phyloP scores from a whole-genome alignment of 2,329 filamentous ascomycete genomes.

The Nemania abortiva region DNA sequence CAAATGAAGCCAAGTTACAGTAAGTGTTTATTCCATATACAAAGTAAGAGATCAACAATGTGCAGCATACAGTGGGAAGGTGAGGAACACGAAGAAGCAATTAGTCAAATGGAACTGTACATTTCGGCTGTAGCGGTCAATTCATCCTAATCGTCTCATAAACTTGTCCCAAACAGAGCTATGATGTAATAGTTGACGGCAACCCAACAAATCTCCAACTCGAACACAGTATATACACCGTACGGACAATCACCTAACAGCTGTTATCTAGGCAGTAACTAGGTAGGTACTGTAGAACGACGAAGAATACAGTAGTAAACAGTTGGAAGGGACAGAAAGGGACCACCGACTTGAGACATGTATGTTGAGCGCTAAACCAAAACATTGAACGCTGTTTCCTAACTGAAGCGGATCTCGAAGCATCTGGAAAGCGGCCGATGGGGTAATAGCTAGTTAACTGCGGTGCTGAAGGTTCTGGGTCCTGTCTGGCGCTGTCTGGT shows the following conservation, averaged over 20 bases:
- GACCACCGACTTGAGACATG: constrained; percentile 7
- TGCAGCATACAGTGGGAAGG: not conserved
- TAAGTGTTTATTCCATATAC: constrained; percentile 5
- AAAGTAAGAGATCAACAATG: not conserved
- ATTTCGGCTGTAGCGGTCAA: constrained; percentile 12
- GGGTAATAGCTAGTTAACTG: constrained; percentile 8
- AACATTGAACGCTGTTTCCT: constrained; percentile 12
- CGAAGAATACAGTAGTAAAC: not conserved
- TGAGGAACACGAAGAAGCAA: not conserved
- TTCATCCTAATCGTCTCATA: constrained; percentile 26
- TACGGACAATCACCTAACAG: constrained; percentile 3
- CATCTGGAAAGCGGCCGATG: constrained; percentile 31
- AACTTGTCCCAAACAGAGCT: constrained; percentile 7
- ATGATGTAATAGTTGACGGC: constrained; percentile 38
- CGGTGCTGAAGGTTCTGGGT: not conserved
- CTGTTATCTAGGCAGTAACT: not conserved
- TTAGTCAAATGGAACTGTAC: not conserved
- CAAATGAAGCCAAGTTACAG: constrained; percentile 1
- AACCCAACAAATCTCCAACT: constrained; percentile 23
- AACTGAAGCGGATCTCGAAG: constrained; percentile 22
- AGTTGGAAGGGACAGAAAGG: no score
- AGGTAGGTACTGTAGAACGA: not conserved
- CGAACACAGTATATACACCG: constrained; percentile 13
- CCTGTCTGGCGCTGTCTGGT: constrained; percentile 19
- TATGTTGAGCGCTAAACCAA: not conserved